These are phyloP conservation scores for Fusarium sterilihyphosum DNA, from an alignment of 2,329 filamentous ascomycete species.

Conservation along the genomic window DNA sequence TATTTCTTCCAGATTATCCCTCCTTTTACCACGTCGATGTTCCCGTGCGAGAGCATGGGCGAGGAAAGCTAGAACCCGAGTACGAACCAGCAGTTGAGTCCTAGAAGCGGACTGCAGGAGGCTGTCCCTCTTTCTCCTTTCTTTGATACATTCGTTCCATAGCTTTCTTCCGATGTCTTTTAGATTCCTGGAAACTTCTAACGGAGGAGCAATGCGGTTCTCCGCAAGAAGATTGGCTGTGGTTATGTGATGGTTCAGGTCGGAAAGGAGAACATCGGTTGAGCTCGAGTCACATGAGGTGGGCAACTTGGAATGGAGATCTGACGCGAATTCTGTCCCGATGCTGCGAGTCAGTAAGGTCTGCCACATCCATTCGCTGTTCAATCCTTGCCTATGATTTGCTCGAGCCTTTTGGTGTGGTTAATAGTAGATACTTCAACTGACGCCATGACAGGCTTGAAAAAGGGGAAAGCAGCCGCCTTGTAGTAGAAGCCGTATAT, in stretches of 20 bases:
- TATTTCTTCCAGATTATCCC: slow-evolving; percentile 49
- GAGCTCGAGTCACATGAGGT: slow-evolving; percentile 45
- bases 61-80: slow-evolving; percentile 70
- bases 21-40: slow-evolving; percentile 40
- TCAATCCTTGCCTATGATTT: slow-evolving; percentile 34
- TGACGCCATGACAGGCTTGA: slow-evolving; percentile 33
- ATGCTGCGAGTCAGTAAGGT: not conserved
- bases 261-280: slow-evolving; percentile 53
- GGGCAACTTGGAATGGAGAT: slow-evolving; percentile 41
- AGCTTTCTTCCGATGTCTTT: slow-evolving; percentile 67
- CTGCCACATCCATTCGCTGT: not conserved
- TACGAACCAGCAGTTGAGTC: slow-evolving; percentile 50
- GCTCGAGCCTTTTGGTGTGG: slow-evolving; percentile 39
- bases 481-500: not conserved
- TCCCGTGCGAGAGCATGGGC: slow-evolving; percentile 69
- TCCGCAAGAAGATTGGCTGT: slow-evolving; percentile 27
- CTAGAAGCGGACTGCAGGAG: slow-evolving; percentile 32
- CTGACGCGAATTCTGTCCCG: slow-evolving; percentile 43
- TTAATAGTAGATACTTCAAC: slow-evolving; percentile 17
- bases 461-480: not conserved
- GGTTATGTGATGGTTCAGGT: slow-evolving; percentile 44
- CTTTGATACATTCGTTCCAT: slow-evolving; percentile 73
- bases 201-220: not conserved
- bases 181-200: slow-evolving; percentile 52
- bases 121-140: slow-evolving; percentile 48